Base-by-base conservation (phyloP, 306 rosid genomes). In the Aeschynomene evenia region DNA sequence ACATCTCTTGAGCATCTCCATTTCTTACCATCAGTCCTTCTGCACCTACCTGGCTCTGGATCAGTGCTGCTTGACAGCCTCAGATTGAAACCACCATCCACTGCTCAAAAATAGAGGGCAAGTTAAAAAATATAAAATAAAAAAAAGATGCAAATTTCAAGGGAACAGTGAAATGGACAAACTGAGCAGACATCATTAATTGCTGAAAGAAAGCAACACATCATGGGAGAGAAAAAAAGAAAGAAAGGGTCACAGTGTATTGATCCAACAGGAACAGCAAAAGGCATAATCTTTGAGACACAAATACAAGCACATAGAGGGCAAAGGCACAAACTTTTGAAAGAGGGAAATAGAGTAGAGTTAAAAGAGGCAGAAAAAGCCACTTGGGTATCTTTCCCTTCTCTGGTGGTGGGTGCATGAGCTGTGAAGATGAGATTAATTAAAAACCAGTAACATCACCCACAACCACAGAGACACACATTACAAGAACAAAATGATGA, bases 1-100 rank as follows among this genome's bases (percentile, higher is more conserved):
- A 84, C 96, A 60, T 88, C 95, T 75, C 92, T 82, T 0, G 95
- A 88, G 48, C 96, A 90, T 76, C 96, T 84, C 96, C 96, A 90
- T 85, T 90, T 90, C 56, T 90, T 90, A 4, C 96, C 96, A 53
- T 90, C 96, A 1, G 96, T 90, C 65, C 96, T 90, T 63, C 73
- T 82, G 63, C 96, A 90, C 74, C 96, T 79, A 9, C 90, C 95
- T 20, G 90, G 87, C 62, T 90, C 95, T 2, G 84, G 81, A 83
- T 90, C 96, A 34, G 55, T 72, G 42, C 63, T 80, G 24, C 68
- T 85, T 20, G 88, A 83, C 33, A 82, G 46, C 76, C 87, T 79
- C 65, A 84, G 55, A 64, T 87, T 85, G 78, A 83, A 83, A 13
- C 84, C 87, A 61, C 79, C 72, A 21, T 78, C 79, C 70, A 71